Percentiles rank a stretch among this genome's conserved stretches.
Conservation (phyloP, 768 basidiomycete species). For the Phanerochaete carnosa region DNA sequence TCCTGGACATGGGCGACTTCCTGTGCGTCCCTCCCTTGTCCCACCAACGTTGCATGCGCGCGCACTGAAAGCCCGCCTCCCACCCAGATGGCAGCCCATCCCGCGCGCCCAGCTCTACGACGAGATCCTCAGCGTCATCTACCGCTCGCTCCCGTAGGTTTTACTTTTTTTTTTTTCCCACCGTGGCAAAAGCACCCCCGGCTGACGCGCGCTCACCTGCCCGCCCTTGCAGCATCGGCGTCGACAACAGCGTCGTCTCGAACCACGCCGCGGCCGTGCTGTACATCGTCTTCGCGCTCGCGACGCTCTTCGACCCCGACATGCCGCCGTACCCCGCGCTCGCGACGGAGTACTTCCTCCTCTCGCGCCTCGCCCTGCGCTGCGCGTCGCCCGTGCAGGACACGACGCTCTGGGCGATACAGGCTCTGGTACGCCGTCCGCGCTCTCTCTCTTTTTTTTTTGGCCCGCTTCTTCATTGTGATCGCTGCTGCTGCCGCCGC, state of each 20-base stretch:
- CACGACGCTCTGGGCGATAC: constrained; percentile 53
- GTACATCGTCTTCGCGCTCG: constrained; percentile 65
- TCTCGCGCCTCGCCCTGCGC: constrained; percentile 51
- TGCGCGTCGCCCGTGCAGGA: constrained; percentile 44
- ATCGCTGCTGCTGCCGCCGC: constrained; percentile 29
- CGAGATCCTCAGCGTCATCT: constrained; percentile 50
- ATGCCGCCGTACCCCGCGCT: constrained; percentile 46
- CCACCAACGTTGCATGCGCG: neutral
- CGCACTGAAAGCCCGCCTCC: neutral
- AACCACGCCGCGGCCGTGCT: constrained; percentile 60
- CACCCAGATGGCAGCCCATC: constrained; percentile 49
- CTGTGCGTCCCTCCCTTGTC: constrained; percentile 38
- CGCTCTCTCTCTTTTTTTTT: too few species aligned
- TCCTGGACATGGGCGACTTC: constrained; percentile 58
- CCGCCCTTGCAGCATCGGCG: constrained; percentile 26
- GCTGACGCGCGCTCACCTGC: neutral
- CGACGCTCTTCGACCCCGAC: constrained; percentile 54
- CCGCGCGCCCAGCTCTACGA: constrained; percentile 54
- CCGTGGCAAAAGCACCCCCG: too few species aligned
- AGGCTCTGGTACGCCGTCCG: constrained; percentile 44
- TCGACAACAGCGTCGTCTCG: constrained; percentile 32
- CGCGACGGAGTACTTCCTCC: constrained; percentile 59
- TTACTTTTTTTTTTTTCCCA: too few species aligned
- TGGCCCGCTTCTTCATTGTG: too few species aligned
- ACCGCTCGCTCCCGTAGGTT: constrained; percentile 38